Evolutionary conservation across 768 basidiomycete species (phyloP), one percentile per base, ranked within the genome.

Genomic region (Lyophyllum atratum): DNA sequence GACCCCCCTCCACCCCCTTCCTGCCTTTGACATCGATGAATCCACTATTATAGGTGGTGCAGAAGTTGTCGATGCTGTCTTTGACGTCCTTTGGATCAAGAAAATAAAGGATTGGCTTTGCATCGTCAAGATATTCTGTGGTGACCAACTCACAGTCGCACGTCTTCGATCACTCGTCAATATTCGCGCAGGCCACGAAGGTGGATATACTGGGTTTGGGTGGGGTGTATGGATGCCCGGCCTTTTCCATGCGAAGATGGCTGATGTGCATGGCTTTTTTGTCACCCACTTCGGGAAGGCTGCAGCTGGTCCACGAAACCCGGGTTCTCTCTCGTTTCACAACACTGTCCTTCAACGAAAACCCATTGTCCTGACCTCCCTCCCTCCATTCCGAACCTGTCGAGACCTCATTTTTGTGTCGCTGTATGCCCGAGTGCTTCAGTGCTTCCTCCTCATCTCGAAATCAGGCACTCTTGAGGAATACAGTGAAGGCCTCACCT

Each of bases 121-220:
- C 29, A 26, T 9, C 3, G 31, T 3, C 28, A 31, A 6, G 11
- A 6, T 31, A 11, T n/a, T n/a, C n/a, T 31, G 24, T 22, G 76
- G 76, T 10, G 75, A 77, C 54, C 77, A 77, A 57, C 66, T 79
- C 0, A 69, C 76, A 0, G 59, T 76, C 19, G 68, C 73, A 0
- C 70, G 73, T 0, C 57, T 74, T 4, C 71, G 73, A 0, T 54
- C 74, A 1, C 29, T 76, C 2, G 60, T 62, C 24, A 61, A 49
- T 40, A 66, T 71, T 24, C 70, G 73, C 0, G 68, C 68, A 1
- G 72, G 73, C 12, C 69, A 76, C 24, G 70, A 75, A 44, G 44
- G 33, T 12, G 69, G 67, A 0, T 60, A 59, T 21, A 25, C 56
- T 1, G 64, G 67, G 0, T 71, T 69, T 40, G 56, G 64, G 0